Base-by-base conservation (phyloP, 1,284 basidiomycete genomes). In the Sporisorium graminicola region DNA sequence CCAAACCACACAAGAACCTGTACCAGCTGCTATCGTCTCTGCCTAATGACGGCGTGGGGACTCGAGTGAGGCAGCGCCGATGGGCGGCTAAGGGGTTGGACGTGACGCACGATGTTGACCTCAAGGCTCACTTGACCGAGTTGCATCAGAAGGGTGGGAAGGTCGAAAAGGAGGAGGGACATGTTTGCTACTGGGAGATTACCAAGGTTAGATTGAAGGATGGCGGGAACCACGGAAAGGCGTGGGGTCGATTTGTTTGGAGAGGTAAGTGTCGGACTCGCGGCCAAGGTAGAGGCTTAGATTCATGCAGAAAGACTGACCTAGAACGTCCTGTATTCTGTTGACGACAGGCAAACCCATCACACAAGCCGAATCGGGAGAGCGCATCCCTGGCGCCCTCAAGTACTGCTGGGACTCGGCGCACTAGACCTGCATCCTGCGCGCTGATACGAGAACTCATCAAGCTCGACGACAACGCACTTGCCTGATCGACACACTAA, bases 161-260 rank as follows among this genome's bases (percentile, higher is more conserved):
- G 50, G 43, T 29, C 46, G 22, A 27, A 14, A 70, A 73, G 54
- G 50, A 69, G 0, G 46, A 71, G 14, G 64, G 42, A 5, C 63
- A 69, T 33, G 37, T 73, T 20, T 78, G 78, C 52, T 80, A 80
- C 20, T 80, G 78, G 78, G 60, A 68, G 29, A 58, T 80, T 18
- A 80, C 76, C 26, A 69, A 77, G 54, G 77, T 72, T 1, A 52
- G 53, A 42, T 60, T 80, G 56, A 80, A 79, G 67, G 65, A 76
- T 29, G 78, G 71, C 6, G 78, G 78, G 0, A 73, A 68, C 8
- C 76, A 80, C 52, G 78, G 78, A 18, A 80, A 79, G 63, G 78
- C 74, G 18, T 80, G 78, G 78, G 78, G 78, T 0, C 66, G 46
- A 42, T 54, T 80, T 14, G 56, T 74, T 42, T 80, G 78, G 78